Conservation (phyloP, 2,329 filamentous ascomycete genomes). For the Aspergillus fumigatus region DNA sequence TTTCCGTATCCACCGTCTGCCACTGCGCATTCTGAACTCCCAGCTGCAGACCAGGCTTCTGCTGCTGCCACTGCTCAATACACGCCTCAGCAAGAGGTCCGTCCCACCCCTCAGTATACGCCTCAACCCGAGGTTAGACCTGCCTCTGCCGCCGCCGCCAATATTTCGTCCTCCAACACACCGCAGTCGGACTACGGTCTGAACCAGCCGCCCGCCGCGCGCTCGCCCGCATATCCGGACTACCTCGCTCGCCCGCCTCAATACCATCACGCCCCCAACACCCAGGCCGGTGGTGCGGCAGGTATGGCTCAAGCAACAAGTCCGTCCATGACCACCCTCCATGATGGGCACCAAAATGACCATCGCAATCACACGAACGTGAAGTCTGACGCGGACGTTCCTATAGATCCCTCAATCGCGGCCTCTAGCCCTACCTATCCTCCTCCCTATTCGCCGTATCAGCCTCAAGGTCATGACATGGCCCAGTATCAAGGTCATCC, state of each 20-base stretch:
- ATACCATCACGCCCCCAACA: conserved; percentile 70
- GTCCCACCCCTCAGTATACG: conserved; percentile 62
- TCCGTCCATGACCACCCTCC: conserved; percentile 80
- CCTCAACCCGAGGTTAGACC: conserved; percentile 75
- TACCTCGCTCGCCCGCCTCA: conserved; percentile 71
- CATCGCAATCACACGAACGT: conserved; percentile 64
- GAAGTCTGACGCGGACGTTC: conserved; percentile 94
- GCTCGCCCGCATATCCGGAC: conserved; percentile 80
- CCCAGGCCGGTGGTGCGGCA: conserved; percentile 69
- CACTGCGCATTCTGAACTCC: conserved; percentile 73
- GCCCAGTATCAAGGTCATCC: conserved; percentile 58
- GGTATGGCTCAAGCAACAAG: conserved; percentile 99
- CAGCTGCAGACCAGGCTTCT: conserved; percentile 85
- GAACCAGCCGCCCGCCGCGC: conserved; percentile 67
- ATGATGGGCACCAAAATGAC: conserved; percentile 69
- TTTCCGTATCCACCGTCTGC: conserved; percentile 50
- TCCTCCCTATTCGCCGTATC: conserved; percentile 83
- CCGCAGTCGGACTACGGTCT: conserved; percentile 85
- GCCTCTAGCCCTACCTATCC: conserved; percentile 88
- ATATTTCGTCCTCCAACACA: conserved; percentile 72
- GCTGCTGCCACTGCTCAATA: conserved; percentile 56
- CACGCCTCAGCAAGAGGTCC: conserved; percentile 36
- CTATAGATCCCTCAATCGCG: conserved; percentile 98
- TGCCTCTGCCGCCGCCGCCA: conserved; percentile 35
- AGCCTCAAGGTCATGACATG: conserved; percentile 79